phyloP scores from a whole-genome alignment of 306 rosid species.

The Trichosanthes truncata region DNA sequence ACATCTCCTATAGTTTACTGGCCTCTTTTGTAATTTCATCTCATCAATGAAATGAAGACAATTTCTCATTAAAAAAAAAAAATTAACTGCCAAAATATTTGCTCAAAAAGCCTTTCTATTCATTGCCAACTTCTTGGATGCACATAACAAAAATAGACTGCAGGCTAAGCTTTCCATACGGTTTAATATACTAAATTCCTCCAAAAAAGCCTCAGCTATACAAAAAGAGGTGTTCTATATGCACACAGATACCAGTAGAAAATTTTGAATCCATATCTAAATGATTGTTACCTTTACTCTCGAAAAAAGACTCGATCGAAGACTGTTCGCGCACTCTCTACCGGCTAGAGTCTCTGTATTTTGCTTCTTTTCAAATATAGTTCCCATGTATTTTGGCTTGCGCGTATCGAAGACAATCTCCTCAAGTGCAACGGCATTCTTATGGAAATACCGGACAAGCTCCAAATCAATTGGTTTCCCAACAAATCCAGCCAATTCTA shows the following conservation, averaged over 20 bases:
- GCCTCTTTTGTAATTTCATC: no score
- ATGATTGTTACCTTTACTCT: background rate
- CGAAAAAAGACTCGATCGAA: background rate
- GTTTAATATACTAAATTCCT: background rate
- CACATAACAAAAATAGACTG: no score
- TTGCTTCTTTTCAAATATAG: background rate
- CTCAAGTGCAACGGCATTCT: slow-evolving; percentile 7
- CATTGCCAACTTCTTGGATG: no score
- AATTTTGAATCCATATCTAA: background rate
- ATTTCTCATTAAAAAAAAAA: no score
- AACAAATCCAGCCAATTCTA: slow-evolving; percentile 1
- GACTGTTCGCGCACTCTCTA: background rate
- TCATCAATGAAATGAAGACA: no score
- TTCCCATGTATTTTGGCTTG: background rate
- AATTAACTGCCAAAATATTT: no score
- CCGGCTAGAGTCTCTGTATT: background rate
- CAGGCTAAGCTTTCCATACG: background rate
- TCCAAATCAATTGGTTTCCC: slow-evolving; percentile 1
- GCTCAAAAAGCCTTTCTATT: no score
- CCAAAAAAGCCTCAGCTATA: background rate
- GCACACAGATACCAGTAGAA: background rate
- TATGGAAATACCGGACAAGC: background rate
- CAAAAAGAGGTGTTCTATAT: background rate
- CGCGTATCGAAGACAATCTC: background rate
- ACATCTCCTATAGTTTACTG: no score